These are phyloP conservation scores for Salix udensis DNA, from an alignment of 345 rosid species.

Conservation along the genomic window DNA sequence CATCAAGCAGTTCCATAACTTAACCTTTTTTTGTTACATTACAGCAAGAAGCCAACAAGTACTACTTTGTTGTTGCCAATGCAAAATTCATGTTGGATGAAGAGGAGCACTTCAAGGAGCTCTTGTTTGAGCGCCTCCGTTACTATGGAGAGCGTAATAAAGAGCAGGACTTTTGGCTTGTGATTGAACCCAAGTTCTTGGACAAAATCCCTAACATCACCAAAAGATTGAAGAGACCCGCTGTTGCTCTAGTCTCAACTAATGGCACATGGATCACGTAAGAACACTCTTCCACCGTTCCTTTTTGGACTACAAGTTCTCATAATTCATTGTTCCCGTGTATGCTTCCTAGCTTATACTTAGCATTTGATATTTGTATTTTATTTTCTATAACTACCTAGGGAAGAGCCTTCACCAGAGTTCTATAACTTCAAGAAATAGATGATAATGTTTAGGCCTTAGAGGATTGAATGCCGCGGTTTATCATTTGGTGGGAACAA, in stretches of 20 bases:
- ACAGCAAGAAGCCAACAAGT: conserved; percentile 46
- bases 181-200: conserved; percentile 86
- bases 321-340: background rate
- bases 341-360: background rate
- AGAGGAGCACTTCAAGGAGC: conserved; percentile 95
- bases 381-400: background rate
- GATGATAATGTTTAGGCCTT: background rate
- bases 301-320: background rate
- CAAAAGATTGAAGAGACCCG: conserved; percentile 83
- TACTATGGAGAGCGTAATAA: conserved; percentile 58
- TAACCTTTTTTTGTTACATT: background rate
- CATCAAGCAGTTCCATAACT: background rate
- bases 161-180: conserved; percentile 88
- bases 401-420: background rate
- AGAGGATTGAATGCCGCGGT: background rate
- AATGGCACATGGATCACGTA: conserved; percentile 95
- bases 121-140: conserved; percentile 68
- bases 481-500: background rate
- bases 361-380: background rate
- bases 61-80: conserved; percentile 74
- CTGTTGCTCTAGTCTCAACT: conserved; percentile 89
- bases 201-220: conserved; percentile 74
- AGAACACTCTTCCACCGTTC: conserved; percentile 15
- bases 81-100: conserved; percentile 97
- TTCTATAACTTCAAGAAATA: background rate